Evolutionary conservation across 306 rosid species (phyloP).

Genomic region (Ormosia semicastrata): DNA sequence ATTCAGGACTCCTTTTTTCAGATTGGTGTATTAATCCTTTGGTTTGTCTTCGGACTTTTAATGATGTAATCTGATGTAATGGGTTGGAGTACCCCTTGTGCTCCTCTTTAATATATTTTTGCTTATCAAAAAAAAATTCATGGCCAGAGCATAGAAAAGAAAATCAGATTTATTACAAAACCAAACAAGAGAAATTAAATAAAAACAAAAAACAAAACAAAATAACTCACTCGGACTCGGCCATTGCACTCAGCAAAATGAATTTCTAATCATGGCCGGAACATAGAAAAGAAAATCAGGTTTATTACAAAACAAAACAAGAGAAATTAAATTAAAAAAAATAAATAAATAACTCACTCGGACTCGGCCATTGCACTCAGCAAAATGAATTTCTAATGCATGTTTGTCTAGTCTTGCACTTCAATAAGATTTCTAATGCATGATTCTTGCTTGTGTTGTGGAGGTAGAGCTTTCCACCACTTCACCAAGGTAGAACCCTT

Average conservation of each 20-base stretch:
- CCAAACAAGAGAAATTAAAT: background rate
- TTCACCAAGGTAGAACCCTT: slow-evolving; percentile 44
- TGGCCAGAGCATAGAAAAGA: background rate
- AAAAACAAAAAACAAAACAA: too few species aligned
- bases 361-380: background rate
- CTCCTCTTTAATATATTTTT: too few species aligned
- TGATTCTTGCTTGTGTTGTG: slow-evolving; percentile 13
- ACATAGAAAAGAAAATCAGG: background rate
- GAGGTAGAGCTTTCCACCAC: slow-evolving; percentile 56
- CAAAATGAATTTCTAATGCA: background rate
- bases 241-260: background rate
- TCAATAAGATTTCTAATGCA: slow-evolving; percentile 8
- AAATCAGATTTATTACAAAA: background rate
- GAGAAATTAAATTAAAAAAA: too few species aligned
- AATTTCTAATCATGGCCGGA: background rate
- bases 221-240: too few species aligned
- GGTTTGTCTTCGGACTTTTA: too few species aligned
- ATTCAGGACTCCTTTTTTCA: too few species aligned
- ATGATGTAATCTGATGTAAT: too few species aligned
- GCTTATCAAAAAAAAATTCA: too few species aligned
- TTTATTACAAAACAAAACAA: background rate
- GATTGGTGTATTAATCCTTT: too few species aligned
- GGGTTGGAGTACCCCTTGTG: too few species aligned
- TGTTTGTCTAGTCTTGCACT: background rate
- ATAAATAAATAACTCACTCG: background rate